These are phyloP conservation scores for Pyrus pyrifolia DNA, from an alignment of 306 rosid genomes.

Conservation along the genomic window DNA sequence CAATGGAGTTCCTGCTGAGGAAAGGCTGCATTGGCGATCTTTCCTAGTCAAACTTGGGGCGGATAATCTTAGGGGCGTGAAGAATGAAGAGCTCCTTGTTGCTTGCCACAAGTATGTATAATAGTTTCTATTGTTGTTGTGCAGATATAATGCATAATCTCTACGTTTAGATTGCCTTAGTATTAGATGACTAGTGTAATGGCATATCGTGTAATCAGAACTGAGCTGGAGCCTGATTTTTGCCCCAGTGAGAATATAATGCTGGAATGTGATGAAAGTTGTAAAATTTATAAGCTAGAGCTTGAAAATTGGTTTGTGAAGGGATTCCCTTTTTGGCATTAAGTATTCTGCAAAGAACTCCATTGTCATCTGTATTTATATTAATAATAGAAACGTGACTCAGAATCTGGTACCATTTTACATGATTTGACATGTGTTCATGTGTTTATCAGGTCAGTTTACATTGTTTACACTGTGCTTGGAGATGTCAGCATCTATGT, in stretches of 20 bases:
- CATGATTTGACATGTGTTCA: neutral
- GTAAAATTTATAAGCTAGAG: neutral
- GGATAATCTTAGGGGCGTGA: conserved; percentile 83
- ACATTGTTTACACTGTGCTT: conserved; percentile 82
- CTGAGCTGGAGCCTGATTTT: neutral
- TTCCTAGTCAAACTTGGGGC: conserved; percentile 91
- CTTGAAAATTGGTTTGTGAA: neutral
- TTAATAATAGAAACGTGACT: no score
- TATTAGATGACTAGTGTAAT: neutral
- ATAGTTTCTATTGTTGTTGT: neutral
- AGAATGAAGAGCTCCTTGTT: conserved; percentile 92
- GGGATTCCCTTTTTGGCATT: neutral
- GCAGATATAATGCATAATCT: neutral
- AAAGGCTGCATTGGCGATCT: conserved; percentile 91
- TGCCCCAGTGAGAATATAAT: neutral
- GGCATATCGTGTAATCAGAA: no score
- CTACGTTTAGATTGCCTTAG: neutral
- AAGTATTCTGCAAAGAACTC: neutral
- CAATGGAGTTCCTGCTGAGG: conserved; percentile 96
- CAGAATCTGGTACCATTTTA: neutral
- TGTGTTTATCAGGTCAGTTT: conserved; percentile 68
- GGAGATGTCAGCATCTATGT: conserved; percentile 88
- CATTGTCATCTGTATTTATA: neutral
- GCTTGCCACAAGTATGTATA: conserved; percentile 84
- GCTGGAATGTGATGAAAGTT: neutral